Conservation (phyloP, 2,329 filamentous ascomycete species). For the Scytalidium lignicola region DNA sequence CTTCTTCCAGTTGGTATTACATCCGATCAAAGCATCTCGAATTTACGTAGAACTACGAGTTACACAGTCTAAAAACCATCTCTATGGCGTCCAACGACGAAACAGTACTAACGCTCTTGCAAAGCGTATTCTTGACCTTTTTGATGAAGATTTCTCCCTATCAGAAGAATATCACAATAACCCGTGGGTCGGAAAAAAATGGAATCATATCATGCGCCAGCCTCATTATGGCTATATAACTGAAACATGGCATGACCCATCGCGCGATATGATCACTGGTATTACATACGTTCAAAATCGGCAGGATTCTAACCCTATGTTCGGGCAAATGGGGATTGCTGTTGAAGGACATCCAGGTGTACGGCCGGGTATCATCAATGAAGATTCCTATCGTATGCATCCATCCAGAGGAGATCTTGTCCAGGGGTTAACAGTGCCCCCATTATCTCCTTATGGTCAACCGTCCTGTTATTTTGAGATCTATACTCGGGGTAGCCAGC, state of each 20-base stretch:
- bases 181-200: constrained; percentile 50
- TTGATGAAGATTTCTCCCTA: constrained; percentile 50
- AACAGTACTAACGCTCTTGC: constrained; percentile 50
- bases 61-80: constrained; percentile 42
- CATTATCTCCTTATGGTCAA: constrained; percentile 51
- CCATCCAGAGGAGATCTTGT: constrained; percentile 32
- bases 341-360: constrained; percentile 35
- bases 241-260: constrained; percentile 62
- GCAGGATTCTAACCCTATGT: constrained; percentile 42
- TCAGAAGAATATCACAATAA: constrained; percentile 46
- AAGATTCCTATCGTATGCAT: constrained; percentile 48
- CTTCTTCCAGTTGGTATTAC: constrained; percentile 57
- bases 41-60: constrained; percentile 48
- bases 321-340: constrained; percentile 43
- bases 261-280: constrained; percentile 59
- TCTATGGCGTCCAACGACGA: constrained; percentile 49
- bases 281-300: constrained; percentile 52
- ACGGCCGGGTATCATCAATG: constrained; percentile 37
- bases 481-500: constrained; percentile 47
- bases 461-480: constrained; percentile 54
- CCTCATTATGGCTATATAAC: constrained; percentile 43
- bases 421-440: constrained; percentile 21
- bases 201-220: constrained; percentile 55
- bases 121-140: constrained; percentile 43
- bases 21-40: constrained; percentile 50